phyloP scores from a whole-genome alignment of 2,329 filamentous ascomycete genomes.

The Chaetomium globosum region DNA sequence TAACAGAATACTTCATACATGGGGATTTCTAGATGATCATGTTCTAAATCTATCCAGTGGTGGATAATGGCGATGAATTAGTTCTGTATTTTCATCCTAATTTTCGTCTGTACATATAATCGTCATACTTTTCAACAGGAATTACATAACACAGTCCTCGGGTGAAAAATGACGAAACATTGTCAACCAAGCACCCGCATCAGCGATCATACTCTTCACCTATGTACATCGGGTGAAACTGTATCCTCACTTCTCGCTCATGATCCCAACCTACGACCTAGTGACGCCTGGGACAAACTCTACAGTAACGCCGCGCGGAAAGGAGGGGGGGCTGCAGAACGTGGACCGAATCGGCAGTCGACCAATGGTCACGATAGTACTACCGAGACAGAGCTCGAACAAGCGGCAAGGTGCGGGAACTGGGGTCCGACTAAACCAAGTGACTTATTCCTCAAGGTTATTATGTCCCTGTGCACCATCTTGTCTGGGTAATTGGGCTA shows the following conservation, averaged over 20 bases:
- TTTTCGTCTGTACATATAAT: too few relatives aligned
- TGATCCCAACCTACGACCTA: conserved; percentile 56
- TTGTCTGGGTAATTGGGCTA: not conserved
- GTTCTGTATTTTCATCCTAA: too few relatives aligned
- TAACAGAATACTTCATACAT: not conserved
- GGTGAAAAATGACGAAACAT: conserved; percentile 21
- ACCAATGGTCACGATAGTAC: not conserved
- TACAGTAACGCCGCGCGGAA: conserved; percentile 46
- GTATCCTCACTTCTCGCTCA: conserved; percentile 61
- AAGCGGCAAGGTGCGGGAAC: conserved; percentile 63
- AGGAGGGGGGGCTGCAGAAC: conserved; percentile 20
- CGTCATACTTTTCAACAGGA: too few relatives aligned
- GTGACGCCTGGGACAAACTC: conserved; percentile 58
- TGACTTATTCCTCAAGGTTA: conserved; percentile 65
- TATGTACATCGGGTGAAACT: conserved; percentile 57
- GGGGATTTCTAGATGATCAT: too few relatives aligned
- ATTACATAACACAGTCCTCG: not conserved
- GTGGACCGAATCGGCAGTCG: not conserved
- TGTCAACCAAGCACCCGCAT: conserved; percentile 14
- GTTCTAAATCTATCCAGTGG: too few relatives aligned
- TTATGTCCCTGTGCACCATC: conserved; percentile 20
- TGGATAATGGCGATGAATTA: too few relatives aligned
- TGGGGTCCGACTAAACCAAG: conserved; percentile 68
- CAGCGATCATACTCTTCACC: conserved; percentile 38
- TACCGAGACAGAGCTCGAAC: conserved; percentile 51